Conservation (phyloP, 805 yeast species). For the Starmerella vaccinii region DNA sequence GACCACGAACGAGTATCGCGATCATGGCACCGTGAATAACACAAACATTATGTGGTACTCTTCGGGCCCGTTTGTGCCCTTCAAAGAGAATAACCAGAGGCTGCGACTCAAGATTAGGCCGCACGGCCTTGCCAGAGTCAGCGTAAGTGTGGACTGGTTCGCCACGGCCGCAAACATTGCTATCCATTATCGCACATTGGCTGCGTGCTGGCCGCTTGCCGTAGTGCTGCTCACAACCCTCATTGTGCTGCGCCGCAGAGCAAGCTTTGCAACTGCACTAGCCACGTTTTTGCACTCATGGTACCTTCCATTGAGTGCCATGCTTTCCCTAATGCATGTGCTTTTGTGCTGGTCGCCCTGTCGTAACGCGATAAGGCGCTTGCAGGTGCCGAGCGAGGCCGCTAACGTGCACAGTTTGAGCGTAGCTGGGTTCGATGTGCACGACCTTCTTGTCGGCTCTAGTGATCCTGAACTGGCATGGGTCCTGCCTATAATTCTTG, state of each 20-base stretch:
- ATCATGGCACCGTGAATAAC: slow-evolving; percentile 14
- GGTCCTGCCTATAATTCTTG: slow-evolving; percentile 16
- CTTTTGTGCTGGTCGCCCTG: slow-evolving; percentile 25
- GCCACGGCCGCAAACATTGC: slow-evolving; percentile 59
- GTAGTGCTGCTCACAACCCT: slow-evolving; percentile 28
- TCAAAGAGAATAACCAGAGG: neutral
- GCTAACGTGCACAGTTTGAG: slow-evolving; percentile 23
- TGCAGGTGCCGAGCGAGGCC: slow-evolving; percentile 28
- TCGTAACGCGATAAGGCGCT: slow-evolving; percentile 18
- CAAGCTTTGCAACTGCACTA: slow-evolving; percentile 32
- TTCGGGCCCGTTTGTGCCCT: slow-evolving; percentile 24
- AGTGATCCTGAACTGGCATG: slow-evolving; percentile 21
- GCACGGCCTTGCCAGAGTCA: neutral
- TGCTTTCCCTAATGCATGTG: slow-evolving; percentile 27
- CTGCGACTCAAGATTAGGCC: slow-evolving; percentile 2
- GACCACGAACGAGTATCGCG: slow-evolving; percentile 22
- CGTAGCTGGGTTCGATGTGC: slow-evolving; percentile 17
- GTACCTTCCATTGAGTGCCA: slow-evolving; percentile 18
- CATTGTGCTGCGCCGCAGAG: neutral
- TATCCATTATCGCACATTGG: slow-evolving; percentile 63
- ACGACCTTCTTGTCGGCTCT: slow-evolving; percentile 23
- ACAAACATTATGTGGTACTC: slow-evolving; percentile 25
- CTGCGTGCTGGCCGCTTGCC: slow-evolving; percentile 44
- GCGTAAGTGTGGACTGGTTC: slow-evolving; percentile 38
- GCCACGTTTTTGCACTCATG: neutral